Percentiles rank a stretch among this genome's conserved stretches.
These are phyloP conservation scores for Iris pallida DNA, from an alignment of 116 monocot species.

Conservation along the genomic window DNA sequence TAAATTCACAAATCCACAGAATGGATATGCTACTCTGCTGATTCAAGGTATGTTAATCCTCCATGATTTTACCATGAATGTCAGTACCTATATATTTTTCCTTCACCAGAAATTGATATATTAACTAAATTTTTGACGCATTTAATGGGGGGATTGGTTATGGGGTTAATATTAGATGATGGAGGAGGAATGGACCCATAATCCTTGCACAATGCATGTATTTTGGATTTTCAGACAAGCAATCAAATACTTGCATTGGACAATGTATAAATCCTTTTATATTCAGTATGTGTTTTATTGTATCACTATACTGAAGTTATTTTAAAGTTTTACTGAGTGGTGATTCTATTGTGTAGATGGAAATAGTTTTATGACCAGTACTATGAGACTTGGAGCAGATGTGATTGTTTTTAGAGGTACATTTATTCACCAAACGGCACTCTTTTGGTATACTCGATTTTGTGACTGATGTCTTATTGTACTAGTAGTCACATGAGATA, in stretches of 20 bases:
- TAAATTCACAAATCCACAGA: slow-evolving; percentile 41
- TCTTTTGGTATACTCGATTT: background rate
- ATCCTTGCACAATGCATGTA: slow-evolving; percentile 76
- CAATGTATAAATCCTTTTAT: slow-evolving; percentile 51
- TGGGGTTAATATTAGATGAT: slow-evolving; percentile 47
- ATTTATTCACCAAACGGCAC: background rate
- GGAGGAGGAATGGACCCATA: slow-evolving; percentile 93
- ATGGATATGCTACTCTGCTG: slow-evolving; percentile 54
- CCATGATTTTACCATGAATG: background rate
- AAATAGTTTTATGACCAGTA: slow-evolving; percentile 97
- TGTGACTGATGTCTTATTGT: background rate
- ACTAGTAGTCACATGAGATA: no score
- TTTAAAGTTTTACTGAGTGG: background rate
- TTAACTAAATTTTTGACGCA: background rate
- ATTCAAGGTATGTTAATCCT: slow-evolving; percentile 51
- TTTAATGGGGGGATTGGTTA: background rate
- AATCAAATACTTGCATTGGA: slow-evolving; percentile 57
- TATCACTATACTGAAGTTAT: background rate
- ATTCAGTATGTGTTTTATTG: background rate
- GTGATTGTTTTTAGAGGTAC: slow-evolving; percentile 73
- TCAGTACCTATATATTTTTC: background rate
- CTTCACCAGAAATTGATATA: background rate
- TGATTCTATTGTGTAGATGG: slow-evolving; percentile 53
- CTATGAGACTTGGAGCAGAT: slow-evolving; percentile 95
- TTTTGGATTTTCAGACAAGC: slow-evolving; percentile 90